A percentile compares a stretch with the other conserved stretches of the same genome.
Evolutionary conservation across 495 filamentous ascomycete species (phyloP).

Genomic region (Letharia columbiana): DNA sequence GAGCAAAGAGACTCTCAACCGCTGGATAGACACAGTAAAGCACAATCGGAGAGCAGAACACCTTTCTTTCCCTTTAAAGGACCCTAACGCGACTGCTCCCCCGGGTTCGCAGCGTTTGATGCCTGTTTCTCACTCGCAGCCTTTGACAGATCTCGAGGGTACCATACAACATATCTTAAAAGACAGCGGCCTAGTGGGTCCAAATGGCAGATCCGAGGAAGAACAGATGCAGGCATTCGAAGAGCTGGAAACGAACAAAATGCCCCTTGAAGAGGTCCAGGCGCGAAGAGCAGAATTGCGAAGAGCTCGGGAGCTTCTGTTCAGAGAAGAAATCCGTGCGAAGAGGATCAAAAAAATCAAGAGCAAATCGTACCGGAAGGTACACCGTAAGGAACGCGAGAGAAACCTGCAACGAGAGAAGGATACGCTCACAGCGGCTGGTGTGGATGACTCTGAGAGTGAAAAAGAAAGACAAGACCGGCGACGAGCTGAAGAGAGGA

Average conservation of each 20-base stretch:
- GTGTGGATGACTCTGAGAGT: constrained; percentile 61
- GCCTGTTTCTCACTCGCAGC: constrained; percentile 46
- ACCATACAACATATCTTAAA: constrained; percentile 80
- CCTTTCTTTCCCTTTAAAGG: constrained; percentile 77
- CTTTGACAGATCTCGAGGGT: constrained; percentile 71
- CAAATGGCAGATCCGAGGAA: constrained; percentile 52
- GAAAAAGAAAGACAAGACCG: constrained; percentile 74
- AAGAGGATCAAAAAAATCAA: constrained; percentile 98
- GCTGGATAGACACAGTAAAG: constrained; percentile 93
- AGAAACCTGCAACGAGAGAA: constrained; percentile 61
- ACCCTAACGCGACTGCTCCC: constrained; percentile 48
- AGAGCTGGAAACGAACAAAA: constrained; percentile 55
- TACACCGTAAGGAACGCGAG: constrained; percentile 81
- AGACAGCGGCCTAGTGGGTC: constrained; percentile 66
- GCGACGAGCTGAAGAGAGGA: constrained; percentile 73
- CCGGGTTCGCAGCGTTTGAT: constrained; percentile 44
- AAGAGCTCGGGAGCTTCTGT: constrained; percentile 72
- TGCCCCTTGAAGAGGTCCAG: constrained; percentile 63
- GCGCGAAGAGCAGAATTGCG: constrained; percentile 67
- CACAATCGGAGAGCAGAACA: constrained; percentile 88
- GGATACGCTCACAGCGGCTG: constrained; percentile 58
- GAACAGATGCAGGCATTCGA: constrained; percentile 60
- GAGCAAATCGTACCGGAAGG: constrained; percentile 81
- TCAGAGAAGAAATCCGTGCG: constrained; percentile 79
- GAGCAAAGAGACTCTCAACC: constrained; percentile 79